Evolutionary conservation across 352 stramenopile species (phyloP).

Genomic region (Phytophthora sp.): DNA sequence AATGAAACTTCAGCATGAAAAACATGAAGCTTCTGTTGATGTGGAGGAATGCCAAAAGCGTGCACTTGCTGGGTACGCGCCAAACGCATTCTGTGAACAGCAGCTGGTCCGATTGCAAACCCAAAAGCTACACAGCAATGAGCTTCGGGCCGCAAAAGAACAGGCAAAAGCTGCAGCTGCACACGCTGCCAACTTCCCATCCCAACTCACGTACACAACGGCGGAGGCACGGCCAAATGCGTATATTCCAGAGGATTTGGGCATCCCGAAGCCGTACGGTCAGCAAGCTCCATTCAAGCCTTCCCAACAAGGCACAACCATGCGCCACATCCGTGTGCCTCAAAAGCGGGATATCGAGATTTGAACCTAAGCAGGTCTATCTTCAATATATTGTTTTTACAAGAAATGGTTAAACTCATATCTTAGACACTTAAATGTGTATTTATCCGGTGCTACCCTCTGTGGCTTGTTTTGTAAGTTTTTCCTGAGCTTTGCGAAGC

Average conservation of each 20-base stretch:
- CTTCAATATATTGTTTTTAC: background rate
- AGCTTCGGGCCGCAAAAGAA: conserved; percentile 48
- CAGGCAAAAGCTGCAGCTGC: conserved; percentile 43
- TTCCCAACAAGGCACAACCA: conserved; percentile 81
- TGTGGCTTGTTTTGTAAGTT: conserved; percentile 50
- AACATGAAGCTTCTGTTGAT: conserved; percentile 71
- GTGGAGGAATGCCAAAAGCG: conserved; percentile 71
- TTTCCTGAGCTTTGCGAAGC: conserved; percentile 76
- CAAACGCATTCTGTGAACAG: conserved; percentile 80
- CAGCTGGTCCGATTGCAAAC: conserved; percentile 69
- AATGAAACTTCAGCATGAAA: conserved; percentile 94
- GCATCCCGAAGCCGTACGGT: conserved; percentile 94
- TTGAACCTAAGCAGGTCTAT: conserved; percentile 37
- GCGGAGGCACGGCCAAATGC: conserved; percentile 93
- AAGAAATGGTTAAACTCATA: too few relatives aligned
- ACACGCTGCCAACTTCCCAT: conserved; percentile 67
- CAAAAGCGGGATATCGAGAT: conserved; percentile 93
- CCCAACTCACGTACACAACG: conserved; percentile 87
- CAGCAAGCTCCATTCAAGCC: conserved; percentile 93
- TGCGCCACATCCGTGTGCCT: conserved; percentile 92
- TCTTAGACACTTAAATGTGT: too few relatives aligned
- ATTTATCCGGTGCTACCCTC: conserved; percentile 11
- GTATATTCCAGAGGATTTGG: conserved; percentile 93
- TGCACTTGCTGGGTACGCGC: conserved; percentile 67
- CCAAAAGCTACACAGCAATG: conserved; percentile 58